Conservation (phyloP, 2,329 filamentous ascomycete species). For the Pseudogymnoascus sp. region DNA sequence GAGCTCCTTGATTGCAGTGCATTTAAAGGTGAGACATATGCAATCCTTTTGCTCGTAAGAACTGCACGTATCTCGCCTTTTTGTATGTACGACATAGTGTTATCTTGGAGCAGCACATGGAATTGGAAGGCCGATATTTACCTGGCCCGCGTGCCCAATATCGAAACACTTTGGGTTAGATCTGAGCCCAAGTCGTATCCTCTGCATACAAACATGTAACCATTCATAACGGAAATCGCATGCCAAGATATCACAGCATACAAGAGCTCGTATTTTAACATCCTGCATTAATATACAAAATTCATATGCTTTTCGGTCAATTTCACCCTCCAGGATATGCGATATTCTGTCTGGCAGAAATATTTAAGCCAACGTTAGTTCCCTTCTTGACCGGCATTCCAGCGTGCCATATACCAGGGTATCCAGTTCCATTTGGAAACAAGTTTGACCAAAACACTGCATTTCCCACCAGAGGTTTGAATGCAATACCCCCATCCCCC, state of each 20-base stretch:
- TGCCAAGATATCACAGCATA: background rate
- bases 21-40: too few species aligned
- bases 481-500: constrained; percentile 40
- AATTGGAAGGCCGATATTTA: background rate
- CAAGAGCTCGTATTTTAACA: background rate
- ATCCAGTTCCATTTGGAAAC: constrained; percentile 45
- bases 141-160: background rate
- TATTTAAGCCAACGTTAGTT: constrained; percentile 54
- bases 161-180: background rate
- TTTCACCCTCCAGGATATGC: background rate
- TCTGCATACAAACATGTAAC: background rate
- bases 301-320: background rate
- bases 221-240: background rate
- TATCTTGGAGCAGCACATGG: background rate
- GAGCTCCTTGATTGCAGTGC: background rate
- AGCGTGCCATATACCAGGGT: constrained; percentile 53
- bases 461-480: constrained; percentile 49
- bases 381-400: constrained; percentile 49
- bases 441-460: constrained; percentile 59
- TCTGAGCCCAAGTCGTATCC: background rate
- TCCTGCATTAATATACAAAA: background rate
- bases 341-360: constrained; percentile 30
- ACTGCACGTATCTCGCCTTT: too few species aligned
- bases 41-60: too few species aligned
- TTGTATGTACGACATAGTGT: too few species aligned